Evolutionary conservation across 2,329 filamentous ascomycete genomes (phyloP).

Genomic region (Cordyceps militaris): DNA sequence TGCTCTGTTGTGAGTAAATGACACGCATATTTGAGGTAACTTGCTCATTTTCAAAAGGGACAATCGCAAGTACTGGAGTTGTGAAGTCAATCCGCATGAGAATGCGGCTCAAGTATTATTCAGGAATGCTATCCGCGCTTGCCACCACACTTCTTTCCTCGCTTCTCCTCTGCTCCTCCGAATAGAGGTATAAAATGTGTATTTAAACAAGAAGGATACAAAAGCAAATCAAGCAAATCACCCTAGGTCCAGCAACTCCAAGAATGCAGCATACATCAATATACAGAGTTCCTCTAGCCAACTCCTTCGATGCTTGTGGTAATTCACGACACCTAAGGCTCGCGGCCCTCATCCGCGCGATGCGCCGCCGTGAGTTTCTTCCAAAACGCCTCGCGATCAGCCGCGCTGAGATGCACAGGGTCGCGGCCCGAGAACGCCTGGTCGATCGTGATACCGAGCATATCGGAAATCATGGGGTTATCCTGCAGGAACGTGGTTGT

Average conservation of each 20-base stretch:
- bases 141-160: too few relatives aligned
- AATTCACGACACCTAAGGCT: not conserved
- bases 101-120: too few relatives aligned
- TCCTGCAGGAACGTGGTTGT: not conserved
- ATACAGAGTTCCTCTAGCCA: conserved; percentile 5
- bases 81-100: too few relatives aligned
- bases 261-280: conserved; percentile 13
- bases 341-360: not conserved
- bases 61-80: too few relatives aligned
- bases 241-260: conserved; percentile 4
- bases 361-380: not conserved
- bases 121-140: too few relatives aligned
- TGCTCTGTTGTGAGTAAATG: too few relatives aligned
- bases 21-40: too few relatives aligned
- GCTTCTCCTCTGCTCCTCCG: not conserved
- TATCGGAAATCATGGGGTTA: not conserved
- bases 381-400: not conserved
- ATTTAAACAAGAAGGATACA: not conserved
- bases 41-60: too few relatives aligned
- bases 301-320: not conserved
- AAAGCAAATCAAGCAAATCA: conserved; percentile 6
- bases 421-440: not conserved
- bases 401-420: not conserved
- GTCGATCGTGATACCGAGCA: not conserved
- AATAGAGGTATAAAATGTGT: conserved; percentile 32